Evolutionary conservation across 2,329 filamentous ascomycete species (phyloP).

Genomic region (Penicillium sp.): DNA sequence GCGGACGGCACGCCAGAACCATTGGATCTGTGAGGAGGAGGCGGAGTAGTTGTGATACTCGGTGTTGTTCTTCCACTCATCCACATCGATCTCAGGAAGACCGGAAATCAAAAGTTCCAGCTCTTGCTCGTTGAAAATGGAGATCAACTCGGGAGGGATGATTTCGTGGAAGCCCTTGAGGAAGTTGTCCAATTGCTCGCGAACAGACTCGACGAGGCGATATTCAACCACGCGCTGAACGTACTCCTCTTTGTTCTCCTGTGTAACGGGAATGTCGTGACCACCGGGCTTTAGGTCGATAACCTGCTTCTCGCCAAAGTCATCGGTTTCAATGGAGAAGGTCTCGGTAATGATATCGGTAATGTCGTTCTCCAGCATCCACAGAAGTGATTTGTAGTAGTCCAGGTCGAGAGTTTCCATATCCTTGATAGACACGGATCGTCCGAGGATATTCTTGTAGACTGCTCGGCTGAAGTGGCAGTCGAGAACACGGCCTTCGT

Average conservation of each 20-base stretch:
- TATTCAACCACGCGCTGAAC: conserved; percentile 93
- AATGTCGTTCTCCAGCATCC: conserved; percentile 99
- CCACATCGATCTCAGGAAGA: conserved; percentile 92
- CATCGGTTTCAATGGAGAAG: conserved; percentile 90
- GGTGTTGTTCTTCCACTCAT: conserved; percentile 98
- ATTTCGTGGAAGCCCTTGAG: conserved; percentile 94
- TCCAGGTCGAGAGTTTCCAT: conserved; percentile 99
- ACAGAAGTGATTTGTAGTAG: conserved; percentile 97
- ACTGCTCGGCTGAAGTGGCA: conserved; percentile 99
- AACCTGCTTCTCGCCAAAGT: conserved; percentile 84
- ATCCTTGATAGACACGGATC: conserved; percentile 94
- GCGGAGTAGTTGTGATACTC: conserved; percentile 98
- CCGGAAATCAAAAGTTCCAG: conserved; percentile 94
- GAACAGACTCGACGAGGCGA: conserved; percentile 84
- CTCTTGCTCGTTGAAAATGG: conserved; percentile 98
- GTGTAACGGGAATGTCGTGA: conserved; percentile 87
- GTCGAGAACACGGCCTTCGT: conserved; percentile 91
- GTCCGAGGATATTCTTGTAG: conserved; percentile 95
- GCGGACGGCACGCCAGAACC: conserved; percentile 98
- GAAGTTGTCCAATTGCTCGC: conserved; percentile 92
- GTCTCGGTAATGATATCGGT: conserved; percentile 96
- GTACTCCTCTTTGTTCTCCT: conserved; percentile 98
- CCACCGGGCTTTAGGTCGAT: conserved; percentile 86
- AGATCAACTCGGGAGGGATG: conserved; percentile 87
- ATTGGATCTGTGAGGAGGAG: conserved; percentile 94